Percentiles rank a stretch among this genome's conserved stretches.
Evolutionary conservation across 164 flowering plant genomes (phyloP).

Genomic region (Piper longum): DNA sequence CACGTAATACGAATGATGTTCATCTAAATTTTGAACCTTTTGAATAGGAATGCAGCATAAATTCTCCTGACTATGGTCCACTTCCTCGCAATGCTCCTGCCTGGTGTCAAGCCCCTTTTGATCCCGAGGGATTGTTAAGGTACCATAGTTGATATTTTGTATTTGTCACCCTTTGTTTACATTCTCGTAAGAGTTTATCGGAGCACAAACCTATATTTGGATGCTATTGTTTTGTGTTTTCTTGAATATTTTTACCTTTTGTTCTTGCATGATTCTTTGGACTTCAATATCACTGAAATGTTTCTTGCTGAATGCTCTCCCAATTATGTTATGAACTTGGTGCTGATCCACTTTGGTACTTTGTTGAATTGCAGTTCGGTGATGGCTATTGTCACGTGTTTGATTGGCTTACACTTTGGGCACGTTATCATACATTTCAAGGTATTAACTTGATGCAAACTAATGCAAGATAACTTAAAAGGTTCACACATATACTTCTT

Average conservation of each 20-base stretch:
- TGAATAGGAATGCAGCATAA: slow-evolving; percentile 57
- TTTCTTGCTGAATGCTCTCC: not conserved
- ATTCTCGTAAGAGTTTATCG: too few relatives aligned
- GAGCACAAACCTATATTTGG: too few relatives aligned
- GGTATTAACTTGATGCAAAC: slow-evolving; percentile 15
- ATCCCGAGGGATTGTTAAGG: slow-evolving; percentile 84
- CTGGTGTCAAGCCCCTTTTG: slow-evolving; percentile 90
- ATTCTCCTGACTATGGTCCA: slow-evolving; percentile 61
- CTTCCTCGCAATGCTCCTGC: slow-evolving; percentile 66
- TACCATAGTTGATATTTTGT: slow-evolving; percentile 6
- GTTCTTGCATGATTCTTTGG: not conserved
- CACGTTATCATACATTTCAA: slow-evolving; percentile 55
- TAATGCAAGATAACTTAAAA: not conserved
- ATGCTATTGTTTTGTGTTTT: not conserved
- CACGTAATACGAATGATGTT: too few relatives aligned
- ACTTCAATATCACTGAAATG: not conserved
- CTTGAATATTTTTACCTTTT: not conserved
- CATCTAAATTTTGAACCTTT: not conserved
- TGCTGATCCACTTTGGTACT: too few relatives aligned
- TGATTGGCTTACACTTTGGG: slow-evolving; percentile 67
- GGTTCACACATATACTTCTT: too few relatives aligned
- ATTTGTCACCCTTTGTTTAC: not conserved
- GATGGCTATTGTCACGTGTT: slow-evolving; percentile 66
- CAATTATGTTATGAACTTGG: too few relatives aligned
- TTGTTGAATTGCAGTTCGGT: slow-evolving; percentile 34